Base-by-base conservation (phyloP, 768 basidiomycete species). In the Crucibulum laeve region DNA sequence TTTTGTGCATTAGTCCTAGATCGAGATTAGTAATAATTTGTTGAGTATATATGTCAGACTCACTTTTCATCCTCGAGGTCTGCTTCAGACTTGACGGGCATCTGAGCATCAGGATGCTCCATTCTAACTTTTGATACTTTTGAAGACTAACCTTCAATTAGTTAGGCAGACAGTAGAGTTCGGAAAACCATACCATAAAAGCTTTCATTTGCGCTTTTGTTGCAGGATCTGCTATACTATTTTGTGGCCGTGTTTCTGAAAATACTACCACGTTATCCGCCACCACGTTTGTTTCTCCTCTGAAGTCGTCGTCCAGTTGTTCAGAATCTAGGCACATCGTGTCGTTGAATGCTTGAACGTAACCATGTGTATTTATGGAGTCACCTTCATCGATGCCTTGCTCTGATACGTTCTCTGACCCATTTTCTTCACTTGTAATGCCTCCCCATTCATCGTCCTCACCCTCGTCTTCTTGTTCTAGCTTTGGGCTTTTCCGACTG, bases 1-100 rank as follows among this genome's bases (percentile, higher is more conserved):
- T 92, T 91, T 50, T 86, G 80, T 7, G 69, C 63, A 58, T 88
- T 87, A 15, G 84, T 77, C 38, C 91, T 92, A 34, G 36, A 21
- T 44, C 22, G n/a, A 19, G 22, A 2, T 46, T 17, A 54, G 11
- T n/a, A 38, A 47, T 28, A 11, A 40, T n/a, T 39, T 37, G 21
- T 11, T 38, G n/a, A 21, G 21, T 47, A 30, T 24, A 33, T 17
- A 32, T 22, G 11, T 6, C 14, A 33, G 4, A 14, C 17, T 40
- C 62, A 82, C 82, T 64, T 62, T 50, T 85, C 84, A 15, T 82
- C 75, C 35, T 76, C 80, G n/a, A 67, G 66, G 1, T 77, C 74
- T 26, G 61, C 65, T 14, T 60, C 46, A 10, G 59, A 53, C 42
- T 59, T 62, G 40, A 59, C 56, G 32, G 46, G 39, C 47, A 38